Evolutionary conservation across 2,329 filamentous ascomycete species (phyloP).

Genomic region (Ciborinia camelliae): DNA sequence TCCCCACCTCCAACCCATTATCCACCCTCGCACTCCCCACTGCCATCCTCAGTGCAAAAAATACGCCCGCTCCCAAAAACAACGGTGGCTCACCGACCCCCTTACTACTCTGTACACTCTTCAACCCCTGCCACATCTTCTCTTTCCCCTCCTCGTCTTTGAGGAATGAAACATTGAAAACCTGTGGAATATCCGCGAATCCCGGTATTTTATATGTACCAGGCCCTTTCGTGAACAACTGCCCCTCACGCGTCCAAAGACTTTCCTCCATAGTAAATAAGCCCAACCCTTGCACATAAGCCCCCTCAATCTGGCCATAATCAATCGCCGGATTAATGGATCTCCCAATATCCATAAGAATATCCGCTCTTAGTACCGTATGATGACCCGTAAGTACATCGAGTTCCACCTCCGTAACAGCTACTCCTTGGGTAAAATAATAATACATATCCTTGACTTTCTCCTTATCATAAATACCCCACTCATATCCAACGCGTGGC

Average conservation of each 20-base stretch:
- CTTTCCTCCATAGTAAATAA: slow-evolving; percentile 76
- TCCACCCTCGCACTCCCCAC: slow-evolving; percentile 49
- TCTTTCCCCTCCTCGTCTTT: slow-evolving; percentile 42
- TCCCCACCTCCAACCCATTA: slow-evolving; percentile 45
- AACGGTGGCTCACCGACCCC: slow-evolving; percentile 61
- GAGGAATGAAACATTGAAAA: slow-evolving; percentile 42
- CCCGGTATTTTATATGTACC: slow-evolving; percentile 84
- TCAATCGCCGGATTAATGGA: slow-evolving; percentile 69
- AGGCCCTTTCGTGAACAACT: slow-evolving; percentile 62
- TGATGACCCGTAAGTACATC: slow-evolving; percentile 92
- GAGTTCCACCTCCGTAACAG: slow-evolving; percentile 86
- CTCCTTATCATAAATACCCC: slow-evolving; percentile 82
- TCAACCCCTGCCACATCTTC: slow-evolving; percentile 46
- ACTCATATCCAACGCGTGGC: slow-evolving; percentile 89
- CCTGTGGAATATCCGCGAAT: slow-evolving; percentile 81
- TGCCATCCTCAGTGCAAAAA: slow-evolving; percentile 53
- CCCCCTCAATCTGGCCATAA: slow-evolving; percentile 80
- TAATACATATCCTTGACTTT: slow-evolving; percentile 69
- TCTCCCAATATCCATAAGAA: slow-evolving; percentile 94
- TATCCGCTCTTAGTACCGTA: slow-evolving; percentile 83
- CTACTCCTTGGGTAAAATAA: slow-evolving; percentile 92
- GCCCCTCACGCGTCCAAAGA: slow-evolving; percentile 59
- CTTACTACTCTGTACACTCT: slow-evolving; percentile 52
- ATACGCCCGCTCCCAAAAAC: slow-evolving; percentile 51
- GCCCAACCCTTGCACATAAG: slow-evolving; percentile 76